phyloP scores from a whole-genome alignment of 78 protist genomes.

The Dictyostelium firmibasis region DNA sequence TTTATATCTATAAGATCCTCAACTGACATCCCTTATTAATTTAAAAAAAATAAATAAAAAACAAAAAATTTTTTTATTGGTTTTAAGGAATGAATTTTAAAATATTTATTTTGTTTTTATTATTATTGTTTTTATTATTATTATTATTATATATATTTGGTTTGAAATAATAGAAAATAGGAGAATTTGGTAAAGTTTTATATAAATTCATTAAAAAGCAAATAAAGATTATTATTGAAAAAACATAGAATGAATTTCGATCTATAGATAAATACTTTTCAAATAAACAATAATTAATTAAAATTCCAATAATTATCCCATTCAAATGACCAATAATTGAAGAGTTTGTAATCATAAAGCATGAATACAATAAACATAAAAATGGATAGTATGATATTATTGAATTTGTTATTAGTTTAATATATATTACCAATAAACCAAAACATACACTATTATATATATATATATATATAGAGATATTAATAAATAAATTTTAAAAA shows the following conservation, averaged over 20 bases:
- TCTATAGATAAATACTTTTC: neutral
- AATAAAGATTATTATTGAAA: neutral
- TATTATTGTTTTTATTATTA: neutral
- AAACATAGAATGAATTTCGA: neutral
- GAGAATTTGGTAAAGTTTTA: neutral
- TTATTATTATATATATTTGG: neutral
- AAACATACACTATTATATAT: neutral
- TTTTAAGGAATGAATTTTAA: neutral
- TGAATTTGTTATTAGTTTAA: neutral
- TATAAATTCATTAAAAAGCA: neutral
- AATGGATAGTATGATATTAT: neutral
- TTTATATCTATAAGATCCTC: neutral
- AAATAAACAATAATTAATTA: neutral
- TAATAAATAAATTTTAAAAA: too few species aligned
- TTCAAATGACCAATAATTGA: slow-evolving; percentile 1
- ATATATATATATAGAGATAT: neutral
- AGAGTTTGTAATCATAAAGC: neutral
- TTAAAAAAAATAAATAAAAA: neutral
- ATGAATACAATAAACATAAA: neutral
- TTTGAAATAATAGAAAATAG: neutral
- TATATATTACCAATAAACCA: neutral
- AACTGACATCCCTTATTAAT: neutral
- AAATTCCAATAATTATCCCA: slow-evolving; percentile 7
- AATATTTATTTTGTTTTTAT: too few species aligned
- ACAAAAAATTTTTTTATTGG: too few species aligned